phyloP scores from a whole-genome alignment of 768 basidiomycete genomes.

The Tremella yokohamensis region DNA sequence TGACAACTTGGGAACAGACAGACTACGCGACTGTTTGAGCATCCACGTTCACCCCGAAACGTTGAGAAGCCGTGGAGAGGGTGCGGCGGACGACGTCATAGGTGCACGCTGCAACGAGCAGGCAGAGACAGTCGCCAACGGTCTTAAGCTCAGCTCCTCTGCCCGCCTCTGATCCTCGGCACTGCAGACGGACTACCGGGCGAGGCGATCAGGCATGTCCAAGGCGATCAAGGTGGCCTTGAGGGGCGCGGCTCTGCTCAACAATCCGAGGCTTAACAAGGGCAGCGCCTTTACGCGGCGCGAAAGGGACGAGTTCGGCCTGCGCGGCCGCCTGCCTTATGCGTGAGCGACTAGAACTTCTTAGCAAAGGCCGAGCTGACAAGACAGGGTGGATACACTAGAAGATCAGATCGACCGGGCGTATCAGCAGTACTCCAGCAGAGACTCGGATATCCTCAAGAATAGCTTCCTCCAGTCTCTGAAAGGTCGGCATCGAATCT shows the following conservation, averaged over 20 bases:
- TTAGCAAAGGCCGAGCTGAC: conserved; percentile 41
- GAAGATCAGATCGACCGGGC: conserved; percentile 74
- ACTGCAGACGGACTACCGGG: too few relatives aligned
- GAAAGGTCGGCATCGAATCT: conserved; percentile 30
- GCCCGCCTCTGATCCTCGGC: too few relatives aligned
- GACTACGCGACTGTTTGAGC: too few relatives aligned
- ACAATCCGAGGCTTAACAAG: conserved; percentile 59
- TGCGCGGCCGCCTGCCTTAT: conserved; percentile 52
- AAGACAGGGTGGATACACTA: conserved; percentile 60
- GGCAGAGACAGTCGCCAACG: too few relatives aligned
- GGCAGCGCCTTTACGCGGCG: conserved; percentile 69
- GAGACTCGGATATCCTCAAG: conserved; percentile 57
- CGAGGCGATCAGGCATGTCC: neutral
- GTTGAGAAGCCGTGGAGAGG: too few relatives aligned
- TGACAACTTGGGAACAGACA: too few relatives aligned
- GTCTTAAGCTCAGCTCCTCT: too few relatives aligned
- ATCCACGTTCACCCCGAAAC: too few relatives aligned
- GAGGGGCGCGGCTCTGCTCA: conserved; percentile 63
- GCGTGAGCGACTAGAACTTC: conserved; percentile 23
- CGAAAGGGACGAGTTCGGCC: conserved; percentile 68
- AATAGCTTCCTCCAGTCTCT: conserved; percentile 61
- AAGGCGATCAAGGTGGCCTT: conserved; percentile 48
- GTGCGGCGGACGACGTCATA: too few relatives aligned
- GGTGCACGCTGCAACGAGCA: too few relatives aligned
- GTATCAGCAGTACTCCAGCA: conserved; percentile 59